A percentile compares a stretch with the other conserved stretches of the same genome.
These are phyloP conservation scores for Phialophora expanda DNA, from an alignment of 2,329 filamentous ascomycete genomes.

Conservation along the genomic window DNA sequence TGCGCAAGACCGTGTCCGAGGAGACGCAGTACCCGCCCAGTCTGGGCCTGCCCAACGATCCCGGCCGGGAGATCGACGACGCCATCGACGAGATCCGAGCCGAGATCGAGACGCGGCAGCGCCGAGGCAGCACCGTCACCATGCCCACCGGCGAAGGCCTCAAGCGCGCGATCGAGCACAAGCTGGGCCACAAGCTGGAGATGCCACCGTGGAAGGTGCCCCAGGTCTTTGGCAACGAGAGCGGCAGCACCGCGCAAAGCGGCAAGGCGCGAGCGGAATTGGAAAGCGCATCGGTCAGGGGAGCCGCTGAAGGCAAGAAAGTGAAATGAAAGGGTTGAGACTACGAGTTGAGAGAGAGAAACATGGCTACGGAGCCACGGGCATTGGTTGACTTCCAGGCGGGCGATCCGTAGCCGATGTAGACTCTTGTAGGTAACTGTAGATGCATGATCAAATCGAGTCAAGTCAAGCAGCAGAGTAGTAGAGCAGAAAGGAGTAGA, in stretches of 20 bases:
- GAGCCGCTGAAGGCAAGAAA: constrained; percentile 11
- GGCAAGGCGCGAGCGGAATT: neutral
- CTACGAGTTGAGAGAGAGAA: neutral
- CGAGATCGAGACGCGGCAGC: constrained; percentile 69
- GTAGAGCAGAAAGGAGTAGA: too few species aligned
- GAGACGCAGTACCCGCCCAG: constrained; percentile 69
- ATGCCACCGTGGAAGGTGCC: constrained; percentile 28
- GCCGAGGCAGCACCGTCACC: constrained; percentile 51
- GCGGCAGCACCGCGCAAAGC: neutral
- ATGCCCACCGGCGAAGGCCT: constrained; percentile 58
- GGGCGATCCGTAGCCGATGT: too few species aligned
- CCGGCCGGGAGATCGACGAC: constrained; percentile 75
- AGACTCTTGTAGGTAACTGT: too few species aligned
- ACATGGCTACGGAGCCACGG: too few species aligned
- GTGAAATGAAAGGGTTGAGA: constrained; percentile 1
- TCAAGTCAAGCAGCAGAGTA: too few species aligned
- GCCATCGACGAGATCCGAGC: constrained; percentile 74
- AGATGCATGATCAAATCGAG: too few species aligned
- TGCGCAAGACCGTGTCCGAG: constrained; percentile 58
- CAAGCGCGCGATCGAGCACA: constrained; percentile 53
- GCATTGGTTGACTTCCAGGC: too few species aligned
- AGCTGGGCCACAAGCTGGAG: constrained; percentile 26
- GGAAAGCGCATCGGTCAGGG: neutral
- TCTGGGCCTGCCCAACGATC: constrained; percentile 79
- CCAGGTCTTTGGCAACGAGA: constrained; percentile 12